These are phyloP conservation scores for Benincasa hispida DNA, from an alignment of 306 rosid species.

Conservation along the genomic window DNA sequence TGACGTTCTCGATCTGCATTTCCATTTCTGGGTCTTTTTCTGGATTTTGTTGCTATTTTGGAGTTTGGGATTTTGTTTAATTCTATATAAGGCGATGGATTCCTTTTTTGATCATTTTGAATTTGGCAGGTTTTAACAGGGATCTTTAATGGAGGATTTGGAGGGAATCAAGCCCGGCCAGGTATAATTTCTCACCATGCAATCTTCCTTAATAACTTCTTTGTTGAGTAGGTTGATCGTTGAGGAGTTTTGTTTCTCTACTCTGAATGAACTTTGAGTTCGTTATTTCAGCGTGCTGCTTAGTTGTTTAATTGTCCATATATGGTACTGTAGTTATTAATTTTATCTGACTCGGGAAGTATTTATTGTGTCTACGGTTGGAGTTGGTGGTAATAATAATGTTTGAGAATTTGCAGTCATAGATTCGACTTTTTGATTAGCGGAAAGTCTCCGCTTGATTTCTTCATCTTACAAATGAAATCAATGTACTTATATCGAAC, in stretches of 20 bases:
- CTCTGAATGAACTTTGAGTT: not conserved
- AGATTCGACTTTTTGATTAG: not conserved
- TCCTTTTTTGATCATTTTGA: not conserved
- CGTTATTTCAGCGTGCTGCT: not conserved
- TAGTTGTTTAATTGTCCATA: not conserved
- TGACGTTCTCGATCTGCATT: constrained; percentile 9
- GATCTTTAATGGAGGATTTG: constrained; percentile 10
- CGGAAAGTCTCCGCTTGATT: not conserved
- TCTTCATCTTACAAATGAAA: not conserved
- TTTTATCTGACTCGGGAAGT: not conserved
- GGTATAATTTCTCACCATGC: constrained; percentile 1
- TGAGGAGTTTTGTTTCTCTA: not conserved
- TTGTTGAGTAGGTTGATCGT: not conserved
- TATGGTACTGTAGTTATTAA: not conserved
- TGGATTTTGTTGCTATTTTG: not conserved
- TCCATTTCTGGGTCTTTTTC: not conserved
- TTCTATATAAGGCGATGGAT: not conserved
- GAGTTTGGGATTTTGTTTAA: not conserved
- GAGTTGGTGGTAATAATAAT: not conserved
- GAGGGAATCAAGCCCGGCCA: constrained; percentile 12
- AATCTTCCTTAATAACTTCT: not conserved
- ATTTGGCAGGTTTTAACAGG: constrained; percentile 1
- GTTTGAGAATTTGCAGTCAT: not conserved
- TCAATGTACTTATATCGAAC: not conserved
- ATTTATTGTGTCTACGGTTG: not conserved